Percentiles rank a stretch among this genome's conserved stretches.
These are phyloP conservation scores for Cyclocybe aegerita DNA, from an alignment of 768 basidiomycete genomes.

Conservation along the genomic window DNA sequence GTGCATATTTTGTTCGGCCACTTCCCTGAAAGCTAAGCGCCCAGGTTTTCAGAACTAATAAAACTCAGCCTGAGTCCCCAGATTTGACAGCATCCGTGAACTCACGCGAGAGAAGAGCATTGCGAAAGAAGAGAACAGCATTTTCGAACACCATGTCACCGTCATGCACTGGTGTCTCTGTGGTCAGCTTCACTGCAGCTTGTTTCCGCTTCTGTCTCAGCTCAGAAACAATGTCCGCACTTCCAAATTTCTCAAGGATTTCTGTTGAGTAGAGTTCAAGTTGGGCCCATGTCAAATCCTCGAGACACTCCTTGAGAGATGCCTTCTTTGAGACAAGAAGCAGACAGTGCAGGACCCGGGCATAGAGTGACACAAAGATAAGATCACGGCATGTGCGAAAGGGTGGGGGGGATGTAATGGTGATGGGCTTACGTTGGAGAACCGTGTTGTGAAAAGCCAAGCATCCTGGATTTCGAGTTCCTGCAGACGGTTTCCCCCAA, in stretches of 20 bases:
- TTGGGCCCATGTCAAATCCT: conserved; percentile 13
- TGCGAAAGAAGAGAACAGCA: conserved; percentile 24
- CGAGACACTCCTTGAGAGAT: conserved; percentile 17
- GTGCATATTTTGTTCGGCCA: conserved; percentile 30
- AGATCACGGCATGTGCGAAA: conserved; percentile 35
- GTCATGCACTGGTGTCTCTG: too few species aligned
- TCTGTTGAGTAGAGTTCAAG: conserved; percentile 16
- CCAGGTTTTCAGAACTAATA: conserved; percentile 26
- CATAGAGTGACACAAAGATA: conserved; percentile 31
- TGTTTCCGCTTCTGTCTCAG: conserved; percentile 14
- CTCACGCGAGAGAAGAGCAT: conserved; percentile 25
- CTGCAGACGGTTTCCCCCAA: conserved; percentile 28
- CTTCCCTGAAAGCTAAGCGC: conserved; percentile 27
- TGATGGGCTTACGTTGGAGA: conserved; percentile 33
- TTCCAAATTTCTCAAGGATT: conserved; percentile 22
- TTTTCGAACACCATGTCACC: conserved; percentile 29
- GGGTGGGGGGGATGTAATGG: conserved; percentile 30
- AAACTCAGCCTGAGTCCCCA: conserved; percentile 29
- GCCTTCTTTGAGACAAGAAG: conserved; percentile 19
- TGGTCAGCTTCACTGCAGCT: too few species aligned
- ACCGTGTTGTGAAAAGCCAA: conserved; percentile 33
- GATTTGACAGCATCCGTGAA: conserved; percentile 29
- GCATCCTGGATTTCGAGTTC: conserved; percentile 28
- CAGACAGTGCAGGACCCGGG: conserved; percentile 31
- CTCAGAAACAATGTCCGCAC: conserved; percentile 10